phyloP scores from a whole-genome alignment of 495 filamentous ascomycete species.

The Cercophora samala region DNA sequence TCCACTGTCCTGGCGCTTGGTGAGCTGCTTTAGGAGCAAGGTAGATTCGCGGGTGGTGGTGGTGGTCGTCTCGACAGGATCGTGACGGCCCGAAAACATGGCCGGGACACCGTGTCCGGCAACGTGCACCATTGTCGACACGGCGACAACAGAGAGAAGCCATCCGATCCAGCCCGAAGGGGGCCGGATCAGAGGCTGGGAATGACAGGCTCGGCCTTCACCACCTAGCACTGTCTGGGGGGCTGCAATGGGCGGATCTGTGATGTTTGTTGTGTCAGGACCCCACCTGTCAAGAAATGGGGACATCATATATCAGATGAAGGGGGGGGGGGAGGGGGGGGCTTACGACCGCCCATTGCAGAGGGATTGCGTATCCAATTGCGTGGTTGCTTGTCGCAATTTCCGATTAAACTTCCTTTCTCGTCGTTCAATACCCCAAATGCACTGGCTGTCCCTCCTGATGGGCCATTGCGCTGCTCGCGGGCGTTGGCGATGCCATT shows the following conservation, averaged over 20 bases:
- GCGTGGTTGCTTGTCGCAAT: not conserved
- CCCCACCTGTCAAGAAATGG: not conserved
- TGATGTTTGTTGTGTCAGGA: slow-evolving; percentile 7
- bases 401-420: slow-evolving; percentile 9
- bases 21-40: slow-evolving; percentile 8
- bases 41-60: slow-evolving; percentile 7
- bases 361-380: not conserved
- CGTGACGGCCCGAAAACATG: slow-evolving; percentile 7
- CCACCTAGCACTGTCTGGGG: slow-evolving; percentile 30
- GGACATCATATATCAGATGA: not conserved
- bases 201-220: slow-evolving; percentile 33
- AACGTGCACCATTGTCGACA: slow-evolving; percentile 25
- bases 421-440: slow-evolving; percentile 19
- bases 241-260: slow-evolving; percentile 28
- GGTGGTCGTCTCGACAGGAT: not conserved
- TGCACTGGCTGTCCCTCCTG: slow-evolving; percentile 5
- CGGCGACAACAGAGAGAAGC: slow-evolving; percentile 29
- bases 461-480: slow-evolving; percentile 22
- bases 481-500: slow-evolving; percentile 51
- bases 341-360: slow-evolving; percentile 24
- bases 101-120: slow-evolving; percentile 15
- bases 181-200: slow-evolving; percentile 15
- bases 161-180: slow-evolving; percentile 31
- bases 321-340: too few species aligned
- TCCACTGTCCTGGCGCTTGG: slow-evolving; percentile 15